Conservation (phyloP, 2,329 filamentous ascomycete genomes). For the Pleurostoma richardsiae region DNA sequence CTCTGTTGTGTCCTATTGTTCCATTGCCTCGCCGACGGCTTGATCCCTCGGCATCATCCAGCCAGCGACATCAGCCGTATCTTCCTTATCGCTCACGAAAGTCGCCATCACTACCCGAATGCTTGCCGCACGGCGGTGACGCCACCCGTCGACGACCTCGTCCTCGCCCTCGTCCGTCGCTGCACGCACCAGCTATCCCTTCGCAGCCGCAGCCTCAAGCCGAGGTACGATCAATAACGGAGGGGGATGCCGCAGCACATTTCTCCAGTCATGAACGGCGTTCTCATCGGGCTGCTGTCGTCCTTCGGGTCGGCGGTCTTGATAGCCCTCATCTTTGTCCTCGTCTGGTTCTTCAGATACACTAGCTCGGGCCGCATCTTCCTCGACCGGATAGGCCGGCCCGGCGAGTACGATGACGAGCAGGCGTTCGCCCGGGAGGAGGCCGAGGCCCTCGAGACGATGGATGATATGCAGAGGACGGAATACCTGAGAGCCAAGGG, state of each 20-base stretch:
- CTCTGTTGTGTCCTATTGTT: too few relatives aligned
- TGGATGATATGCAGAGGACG: conserved; percentile 87
- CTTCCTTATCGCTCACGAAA: too few relatives aligned
- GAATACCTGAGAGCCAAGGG: conserved; percentile 96
- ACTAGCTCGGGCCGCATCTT: conserved; percentile 85
- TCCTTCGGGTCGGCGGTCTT: conserved; percentile 88
- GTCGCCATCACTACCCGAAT: conserved; percentile 3
- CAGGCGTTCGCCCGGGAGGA: conserved; percentile 92
- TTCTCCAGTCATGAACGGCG: conserved; percentile 56
- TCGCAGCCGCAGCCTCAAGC: too few relatives aligned
- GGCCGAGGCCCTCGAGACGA: conserved; percentile 87
- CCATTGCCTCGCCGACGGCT: too few relatives aligned
- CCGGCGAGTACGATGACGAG: conserved; percentile 96
- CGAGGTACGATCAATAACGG: conserved; percentile 1
- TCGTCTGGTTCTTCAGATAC: conserved; percentile 93
- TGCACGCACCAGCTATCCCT: not conserved
- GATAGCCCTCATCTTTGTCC: conserved; percentile 70
- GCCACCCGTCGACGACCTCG: conserved; percentile 10
- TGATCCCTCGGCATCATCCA: too few relatives aligned
- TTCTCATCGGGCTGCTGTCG: conserved; percentile 90
- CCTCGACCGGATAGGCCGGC: conserved; percentile 85
- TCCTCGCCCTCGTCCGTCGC: conserved; percentile 2
- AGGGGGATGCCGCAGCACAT: conserved; percentile 10
- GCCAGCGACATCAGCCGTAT: too few relatives aligned
- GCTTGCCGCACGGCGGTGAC: conserved; percentile 12